Percentiles rank a stretch among this genome's conserved stretches.
These are phyloP conservation scores for Cryphonectria nitschkei DNA, from an alignment of 2,329 filamentous ascomycete species.

Conservation along the genomic window DNA sequence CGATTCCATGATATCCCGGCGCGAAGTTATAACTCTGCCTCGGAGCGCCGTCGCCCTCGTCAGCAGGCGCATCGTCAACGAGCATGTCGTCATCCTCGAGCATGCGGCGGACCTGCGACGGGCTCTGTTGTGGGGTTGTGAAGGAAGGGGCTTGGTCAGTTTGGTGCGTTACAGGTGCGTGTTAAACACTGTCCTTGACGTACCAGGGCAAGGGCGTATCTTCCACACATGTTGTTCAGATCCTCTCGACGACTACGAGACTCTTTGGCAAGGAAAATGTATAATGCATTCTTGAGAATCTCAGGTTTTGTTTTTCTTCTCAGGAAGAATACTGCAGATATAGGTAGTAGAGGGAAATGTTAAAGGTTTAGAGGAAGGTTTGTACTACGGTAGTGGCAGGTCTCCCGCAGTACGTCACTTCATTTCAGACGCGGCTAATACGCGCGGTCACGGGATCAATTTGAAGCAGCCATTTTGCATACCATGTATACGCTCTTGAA, in stretches of 20 bases:
- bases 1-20: conserved; percentile 80
- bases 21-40: conserved; percentile 91
- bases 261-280: too few relatives aligned
- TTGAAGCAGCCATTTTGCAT: neutral
- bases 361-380: neutral
- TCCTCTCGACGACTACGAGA: conserved; percentile 3
- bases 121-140: conserved; percentile 62
- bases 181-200: conserved; percentile 30
- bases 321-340: neutral
- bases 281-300: neutral
- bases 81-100: conserved; percentile 76
- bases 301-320: neutral
- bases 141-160: neutral
- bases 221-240: conserved; percentile 39
- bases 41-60: conserved; percentile 63
- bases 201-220: conserved; percentile 44
- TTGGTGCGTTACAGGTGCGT: neutral
- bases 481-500: neutral
- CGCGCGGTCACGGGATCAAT: conserved; percentile 7
- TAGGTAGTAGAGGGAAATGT: neutral
- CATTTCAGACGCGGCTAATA: neutral
- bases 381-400: neutral
- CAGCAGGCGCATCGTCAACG: conserved; percentile 71
- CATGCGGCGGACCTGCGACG: conserved; percentile 74
- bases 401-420: neutral